Percentiles rank a stretch among this genome's conserved stretches.
These are phyloP conservation scores for Globisporangium nagaii DNA, from an alignment of 352 stramenopile species.

Conservation along the genomic window DNA sequence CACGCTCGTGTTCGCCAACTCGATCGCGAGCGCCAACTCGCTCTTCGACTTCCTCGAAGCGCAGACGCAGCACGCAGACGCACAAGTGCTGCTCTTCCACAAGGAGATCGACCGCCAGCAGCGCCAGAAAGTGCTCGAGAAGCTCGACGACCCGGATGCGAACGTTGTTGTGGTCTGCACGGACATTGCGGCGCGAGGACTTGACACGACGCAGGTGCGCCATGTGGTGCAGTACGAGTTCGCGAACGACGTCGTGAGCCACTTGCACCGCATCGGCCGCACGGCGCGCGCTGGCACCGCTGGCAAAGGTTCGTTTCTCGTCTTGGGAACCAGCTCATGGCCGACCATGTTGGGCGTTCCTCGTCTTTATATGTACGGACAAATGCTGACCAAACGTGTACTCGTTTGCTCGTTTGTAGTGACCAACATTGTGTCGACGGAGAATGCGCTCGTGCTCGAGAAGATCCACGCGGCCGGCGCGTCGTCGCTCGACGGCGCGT, in stretches of 20 bases:
- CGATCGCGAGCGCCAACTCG: conserved; percentile 55
- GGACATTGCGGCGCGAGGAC: conserved; percentile 66
- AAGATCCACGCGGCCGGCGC: conserved; percentile 58
- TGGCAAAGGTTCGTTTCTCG: conserved; percentile 41
- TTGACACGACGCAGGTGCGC: conserved; percentile 64
- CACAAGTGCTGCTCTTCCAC: conserved; percentile 36
- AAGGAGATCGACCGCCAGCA: conserved; percentile 54
- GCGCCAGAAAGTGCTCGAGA: conserved; percentile 38
- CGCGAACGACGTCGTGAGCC: conserved; percentile 73
- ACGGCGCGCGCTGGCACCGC: conserved; percentile 50
- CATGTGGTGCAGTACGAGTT: conserved; percentile 84
- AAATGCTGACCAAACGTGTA: not conserved
- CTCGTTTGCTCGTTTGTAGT: conserved; percentile 22
- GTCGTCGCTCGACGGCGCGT: conserved; percentile 50
- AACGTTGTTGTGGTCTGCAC: conserved; percentile 61
- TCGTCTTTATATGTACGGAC: too few relatives aligned
- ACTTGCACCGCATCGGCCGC: conserved; percentile 73
- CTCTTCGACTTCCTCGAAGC: conserved; percentile 47
- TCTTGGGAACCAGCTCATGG: too few relatives aligned
- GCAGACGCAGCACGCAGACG: conserved; percentile 4
- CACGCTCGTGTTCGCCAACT: conserved; percentile 74
- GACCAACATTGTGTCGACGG: conserved; percentile 56
- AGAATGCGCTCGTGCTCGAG: conserved; percentile 56
- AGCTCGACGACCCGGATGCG: conserved; percentile 26
- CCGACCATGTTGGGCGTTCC: too few relatives aligned